Evolutionary conservation across 768 basidiomycete species (phyloP).

Genomic region (Lactarius hengduanensis): DNA sequence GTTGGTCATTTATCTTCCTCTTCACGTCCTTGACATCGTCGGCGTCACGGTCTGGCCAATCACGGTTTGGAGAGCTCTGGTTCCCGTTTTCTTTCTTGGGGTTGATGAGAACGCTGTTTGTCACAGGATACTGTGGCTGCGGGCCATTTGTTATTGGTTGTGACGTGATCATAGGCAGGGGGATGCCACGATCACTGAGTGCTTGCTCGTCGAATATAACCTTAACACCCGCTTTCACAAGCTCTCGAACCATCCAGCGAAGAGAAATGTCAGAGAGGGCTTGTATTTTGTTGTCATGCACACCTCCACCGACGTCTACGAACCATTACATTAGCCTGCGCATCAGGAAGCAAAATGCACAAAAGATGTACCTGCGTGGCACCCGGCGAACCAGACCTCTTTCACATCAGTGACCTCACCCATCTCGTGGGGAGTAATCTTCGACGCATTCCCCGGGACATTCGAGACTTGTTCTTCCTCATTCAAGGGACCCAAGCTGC

Average conservation of each 20-base stretch:
- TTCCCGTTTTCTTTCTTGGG: background rate
- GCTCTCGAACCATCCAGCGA: slow-evolving; percentile 26
- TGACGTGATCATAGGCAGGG: background rate
- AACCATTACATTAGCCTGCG: background rate
- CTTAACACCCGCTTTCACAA: background rate
- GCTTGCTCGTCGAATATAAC: slow-evolving; percentile 7
- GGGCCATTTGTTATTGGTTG: background rate
- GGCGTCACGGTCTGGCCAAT: background rate
- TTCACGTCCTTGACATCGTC: background rate
- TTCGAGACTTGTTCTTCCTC: no score
- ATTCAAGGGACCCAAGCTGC: no score
- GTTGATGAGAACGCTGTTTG: background rate
- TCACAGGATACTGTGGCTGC: background rate
- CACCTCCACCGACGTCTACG: slow-evolving; percentile 25
- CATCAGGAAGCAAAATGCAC: background rate
- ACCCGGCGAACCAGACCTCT: slow-evolving; percentile 22
- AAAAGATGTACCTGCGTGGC: slow-evolving; percentile 9
- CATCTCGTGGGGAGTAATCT: no score
- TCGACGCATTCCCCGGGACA: background rate
- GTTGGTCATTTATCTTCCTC: background rate
- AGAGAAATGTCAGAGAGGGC: slow-evolving; percentile 22
- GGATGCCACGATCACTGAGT: background rate
- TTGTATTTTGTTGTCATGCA: background rate
- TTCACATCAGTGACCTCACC: slow-evolving; percentile 6
- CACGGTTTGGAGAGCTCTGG: background rate